These are phyloP conservation scores for Blastobotrys robertii DNA, from an alignment of 805 yeast genomes.

Conservation along the genomic window DNA sequence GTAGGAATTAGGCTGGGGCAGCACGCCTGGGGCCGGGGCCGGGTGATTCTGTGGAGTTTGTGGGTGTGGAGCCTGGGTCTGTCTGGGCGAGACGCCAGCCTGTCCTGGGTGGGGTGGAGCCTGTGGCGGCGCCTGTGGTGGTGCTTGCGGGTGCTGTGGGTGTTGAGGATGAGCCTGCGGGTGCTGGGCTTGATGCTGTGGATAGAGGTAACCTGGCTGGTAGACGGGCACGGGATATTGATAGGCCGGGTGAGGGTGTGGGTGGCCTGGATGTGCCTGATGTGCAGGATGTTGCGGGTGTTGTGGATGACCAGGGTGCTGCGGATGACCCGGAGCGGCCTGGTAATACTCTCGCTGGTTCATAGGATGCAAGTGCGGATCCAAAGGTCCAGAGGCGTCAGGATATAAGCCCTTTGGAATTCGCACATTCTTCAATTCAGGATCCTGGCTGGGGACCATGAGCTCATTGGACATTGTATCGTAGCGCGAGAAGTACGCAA, in stretches of 20 bases:
- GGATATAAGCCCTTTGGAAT: constrained; percentile 33
- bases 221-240: too few species aligned
- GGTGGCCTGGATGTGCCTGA: constrained; percentile 5
- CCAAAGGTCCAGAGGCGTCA: constrained; percentile 21
- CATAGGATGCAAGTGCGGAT: constrained; percentile 1
- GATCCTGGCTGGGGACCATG: constrained; percentile 38
- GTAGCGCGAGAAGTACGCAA: constrained; percentile 40
- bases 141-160: constrained; percentile 3
- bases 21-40: neutral
- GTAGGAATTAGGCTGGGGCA: too few species aligned
- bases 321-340: neutral
- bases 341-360: constrained; percentile 2
- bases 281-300: constrained; percentile 7
- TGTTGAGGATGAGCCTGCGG: constrained; percentile 2
- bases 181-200: constrained; percentile 4
- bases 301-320: constrained; percentile 5
- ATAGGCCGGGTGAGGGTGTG: constrained; percentile 3
- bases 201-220: constrained; percentile 1
- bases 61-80: constrained; percentile 1
- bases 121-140: constrained; percentile 2
- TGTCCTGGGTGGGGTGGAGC: constrained; percentile 2
- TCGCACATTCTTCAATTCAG: constrained; percentile 26
- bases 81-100: neutral
- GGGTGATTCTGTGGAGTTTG: neutral
- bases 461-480: constrained; percentile 23